Percentiles rank a stretch among this genome's conserved stretches.
These are phyloP conservation scores for Datisca glomerata DNA, from an alignment of 306 rosid genomes.

Conservation along the genomic window DNA sequence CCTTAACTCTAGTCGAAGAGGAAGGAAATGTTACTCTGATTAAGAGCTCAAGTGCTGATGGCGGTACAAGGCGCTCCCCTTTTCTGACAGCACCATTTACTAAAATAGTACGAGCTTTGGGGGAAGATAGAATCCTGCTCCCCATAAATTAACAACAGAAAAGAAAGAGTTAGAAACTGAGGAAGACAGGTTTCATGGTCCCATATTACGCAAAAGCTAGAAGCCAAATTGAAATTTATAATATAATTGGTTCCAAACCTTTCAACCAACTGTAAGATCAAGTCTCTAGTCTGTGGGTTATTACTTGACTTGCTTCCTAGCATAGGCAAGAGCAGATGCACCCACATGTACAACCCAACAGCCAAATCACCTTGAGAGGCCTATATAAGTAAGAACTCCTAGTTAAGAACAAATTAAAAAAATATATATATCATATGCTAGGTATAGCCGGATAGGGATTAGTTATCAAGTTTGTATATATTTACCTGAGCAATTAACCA, in stretches of 20 bases:
- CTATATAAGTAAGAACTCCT: slow-evolving; percentile 27
- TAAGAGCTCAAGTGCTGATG: slow-evolving; percentile 62
- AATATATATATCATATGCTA: too few relatives aligned
- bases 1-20: slow-evolving; percentile 73
- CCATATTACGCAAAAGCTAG: too few relatives aligned
- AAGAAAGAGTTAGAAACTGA: not conserved
- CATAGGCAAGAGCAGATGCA: slow-evolving; percentile 52
- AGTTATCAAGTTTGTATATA: too few relatives aligned
- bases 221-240: too few relatives aligned
- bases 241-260: slow-evolving; percentile 24
- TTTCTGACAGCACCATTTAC: slow-evolving; percentile 82
- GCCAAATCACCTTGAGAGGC: slow-evolving; percentile 61
- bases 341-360: slow-evolving; percentile 72
- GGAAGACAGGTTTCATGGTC: not conserved
- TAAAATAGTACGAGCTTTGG: slow-evolving; percentile 72
- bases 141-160: too few relatives aligned
- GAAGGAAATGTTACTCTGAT: slow-evolving; percentile 59
- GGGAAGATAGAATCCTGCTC: slow-evolving; percentile 74
- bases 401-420: too few relatives aligned
- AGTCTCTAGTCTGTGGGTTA: slow-evolving; percentile 75
- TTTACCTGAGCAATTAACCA: slow-evolving; percentile 86
- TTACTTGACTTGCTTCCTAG: slow-evolving; percentile 40
- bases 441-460: too few relatives aligned
- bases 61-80: slow-evolving; percentile 85
- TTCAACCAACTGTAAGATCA: slow-evolving; percentile 69